These are phyloP conservation scores for Trichoderma sp. DNA, from an alignment of 2,329 filamentous ascomycete genomes.

Conservation along the genomic window DNA sequence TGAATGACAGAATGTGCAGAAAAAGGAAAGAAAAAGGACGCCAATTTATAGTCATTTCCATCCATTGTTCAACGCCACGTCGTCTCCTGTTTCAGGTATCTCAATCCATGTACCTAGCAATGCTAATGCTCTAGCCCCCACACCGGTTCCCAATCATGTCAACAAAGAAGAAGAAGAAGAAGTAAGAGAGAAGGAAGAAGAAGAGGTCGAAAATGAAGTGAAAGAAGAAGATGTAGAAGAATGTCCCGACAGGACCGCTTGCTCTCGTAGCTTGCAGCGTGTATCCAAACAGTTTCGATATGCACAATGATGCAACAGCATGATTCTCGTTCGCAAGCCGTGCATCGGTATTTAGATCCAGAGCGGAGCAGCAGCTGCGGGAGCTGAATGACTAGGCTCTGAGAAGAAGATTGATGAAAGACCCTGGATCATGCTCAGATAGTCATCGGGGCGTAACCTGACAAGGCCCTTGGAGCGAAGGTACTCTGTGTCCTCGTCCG, in stretches of 20 bases:
- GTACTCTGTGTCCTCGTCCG: slow-evolving; percentile 68
- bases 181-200: not conserved
- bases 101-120: slow-evolving; percentile 26
- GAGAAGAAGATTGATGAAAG: slow-evolving; percentile 65
- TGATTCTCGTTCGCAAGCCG: not conserved
- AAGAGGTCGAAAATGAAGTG: not conserved
- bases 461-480: slow-evolving; percentile 70
- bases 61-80: slow-evolving; percentile 21
- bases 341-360: slow-evolving; percentile 51
- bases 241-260: not conserved
- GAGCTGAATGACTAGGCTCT: slow-evolving; percentile 39
- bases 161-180: slow-evolving; percentile 1
- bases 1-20: slow-evolving; percentile 28
- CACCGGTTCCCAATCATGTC: slow-evolving; percentile 19
- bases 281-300: slow-evolving; percentile 18
- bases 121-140: slow-evolving; percentile 19
- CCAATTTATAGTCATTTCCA: slow-evolving; percentile 6
- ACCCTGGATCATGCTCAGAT: slow-evolving; percentile 76
- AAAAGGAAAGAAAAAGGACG: slow-evolving; percentile 28
- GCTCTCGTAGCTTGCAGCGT: slow-evolving; percentile 3
- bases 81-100: slow-evolving; percentile 26
- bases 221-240: not conserved
- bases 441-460: slow-evolving; percentile 79
- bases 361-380: slow-evolving; percentile 42
- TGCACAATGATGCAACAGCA: slow-evolving; percentile 10